A percentile compares a stretch with the other conserved stretches of the same genome.
Evolutionary conservation across 352 stramenopile species (phyloP).

Genomic region (Phytophthora sansomeana): DNA sequence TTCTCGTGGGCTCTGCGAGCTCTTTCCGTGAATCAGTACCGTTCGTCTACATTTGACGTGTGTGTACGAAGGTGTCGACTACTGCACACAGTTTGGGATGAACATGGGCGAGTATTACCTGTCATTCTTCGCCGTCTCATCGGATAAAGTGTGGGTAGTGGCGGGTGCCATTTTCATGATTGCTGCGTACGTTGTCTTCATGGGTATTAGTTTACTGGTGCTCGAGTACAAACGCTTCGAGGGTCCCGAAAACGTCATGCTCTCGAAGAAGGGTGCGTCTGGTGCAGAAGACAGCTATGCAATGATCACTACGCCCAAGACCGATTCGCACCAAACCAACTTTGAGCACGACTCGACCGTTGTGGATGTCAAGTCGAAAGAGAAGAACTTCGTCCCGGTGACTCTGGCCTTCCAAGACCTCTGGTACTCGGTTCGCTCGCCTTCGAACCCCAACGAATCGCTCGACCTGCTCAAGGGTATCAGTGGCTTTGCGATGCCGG

Average conservation of each 20-base stretch:
- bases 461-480: constrained; percentile 41
- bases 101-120: constrained; percentile 54
- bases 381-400: constrained; percentile 39
- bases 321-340: background rate
- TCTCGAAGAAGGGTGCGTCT: constrained; percentile 3
- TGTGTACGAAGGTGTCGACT: constrained; percentile 43
- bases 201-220: constrained; percentile 38
- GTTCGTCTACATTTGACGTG: constrained; percentile 22
- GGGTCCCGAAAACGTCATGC: constrained; percentile 24
- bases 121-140: constrained; percentile 38
- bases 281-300: constrained; percentile 7
- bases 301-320: constrained; percentile 20
- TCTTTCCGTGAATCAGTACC: constrained; percentile 39
- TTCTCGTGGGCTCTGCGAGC: constrained; percentile 35
- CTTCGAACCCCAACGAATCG: constrained; percentile 44
- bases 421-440: constrained; percentile 46
- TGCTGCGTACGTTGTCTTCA: constrained; percentile 44
- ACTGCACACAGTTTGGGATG: constrained; percentile 35
- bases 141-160: constrained; percentile 39
- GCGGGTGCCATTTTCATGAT: constrained; percentile 43
- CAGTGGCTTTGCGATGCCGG: constrained; percentile 40
- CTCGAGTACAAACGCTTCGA: constrained; percentile 40
- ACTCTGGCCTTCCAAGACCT: constrained; percentile 48
- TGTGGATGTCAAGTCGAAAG: constrained; percentile 14
- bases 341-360: constrained; percentile 3